These are phyloP conservation scores for Perkinsus olseni DNA, from an alignment of 169 alveolate species.

Conservation along the genomic window DNA sequence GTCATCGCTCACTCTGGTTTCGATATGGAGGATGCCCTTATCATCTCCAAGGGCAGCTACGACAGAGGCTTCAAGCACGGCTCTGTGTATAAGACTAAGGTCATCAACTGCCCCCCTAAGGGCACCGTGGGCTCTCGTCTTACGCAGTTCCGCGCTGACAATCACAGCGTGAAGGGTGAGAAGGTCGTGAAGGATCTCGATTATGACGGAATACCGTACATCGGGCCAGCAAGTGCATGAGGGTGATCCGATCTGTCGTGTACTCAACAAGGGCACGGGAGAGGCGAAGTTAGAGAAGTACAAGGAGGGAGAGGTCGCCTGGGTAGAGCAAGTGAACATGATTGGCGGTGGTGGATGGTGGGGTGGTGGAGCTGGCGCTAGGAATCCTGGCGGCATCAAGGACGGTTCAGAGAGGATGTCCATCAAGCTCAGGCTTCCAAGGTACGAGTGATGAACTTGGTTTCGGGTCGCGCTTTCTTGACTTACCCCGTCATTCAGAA, in stretches of 20 bases:
- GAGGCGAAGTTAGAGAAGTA: constrained; percentile 34
- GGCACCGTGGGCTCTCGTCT: constrained; percentile 20
- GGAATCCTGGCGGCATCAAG: constrained; percentile 10
- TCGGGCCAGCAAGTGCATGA: constrained; percentile 60
- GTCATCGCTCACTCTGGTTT: constrained; percentile 95
- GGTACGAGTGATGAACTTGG: too few relatives aligned
- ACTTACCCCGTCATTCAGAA: neutral
- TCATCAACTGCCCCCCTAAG: constrained; percentile 51
- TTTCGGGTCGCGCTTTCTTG: neutral
- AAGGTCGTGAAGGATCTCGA: constrained; percentile 38
- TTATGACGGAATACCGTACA: constrained; percentile 71
- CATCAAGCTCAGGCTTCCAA: constrained; percentile 20
- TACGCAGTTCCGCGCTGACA: constrained; percentile 21
- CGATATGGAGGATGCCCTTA: constrained; percentile 99
- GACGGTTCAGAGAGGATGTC: constrained; percentile 27
- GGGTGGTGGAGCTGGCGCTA: constrained; percentile 18
- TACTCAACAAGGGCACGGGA: constrained; percentile 18
- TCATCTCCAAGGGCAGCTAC: constrained; percentile 90
- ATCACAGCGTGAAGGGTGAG: constrained; percentile 21
- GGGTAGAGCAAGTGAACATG: constrained; percentile 44
- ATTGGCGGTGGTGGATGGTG: constrained; percentile 29
- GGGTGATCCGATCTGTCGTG: constrained; percentile 51
- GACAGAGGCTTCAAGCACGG: constrained; percentile 99
- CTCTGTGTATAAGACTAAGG: constrained; percentile 87
- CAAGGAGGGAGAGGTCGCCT: constrained; percentile 54